Evolutionary conservation across 768 basidiomycete genomes (phyloP), one percentile per base, ranked within the genome.

Genomic region (Xerocomus brunneocitrinus): DNA sequence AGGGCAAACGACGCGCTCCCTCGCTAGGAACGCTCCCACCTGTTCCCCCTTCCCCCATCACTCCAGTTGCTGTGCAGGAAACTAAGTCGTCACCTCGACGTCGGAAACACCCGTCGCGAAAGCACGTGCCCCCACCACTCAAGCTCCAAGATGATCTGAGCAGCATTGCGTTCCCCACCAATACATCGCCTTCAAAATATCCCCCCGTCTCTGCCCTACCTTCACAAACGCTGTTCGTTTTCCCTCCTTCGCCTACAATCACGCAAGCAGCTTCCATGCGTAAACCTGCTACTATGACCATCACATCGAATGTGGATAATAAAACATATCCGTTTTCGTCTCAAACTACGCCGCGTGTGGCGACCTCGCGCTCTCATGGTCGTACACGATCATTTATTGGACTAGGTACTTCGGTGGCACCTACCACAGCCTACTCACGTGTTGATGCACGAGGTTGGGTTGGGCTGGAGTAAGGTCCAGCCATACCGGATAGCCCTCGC

Each of bases 371-470:
- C 47, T 71, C 78, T 22, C 79, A 83, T 50, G 86, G 87, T 32
- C 79, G 84, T 52, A 83, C 84, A 41, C 78, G 79, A 63, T 88
- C 87, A 40, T 87, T 89, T 59, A 88, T 91, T 66, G 84, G 85
- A 22, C 60, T 91, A 8, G 80, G 81, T 41, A 73, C 79, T 25
- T 81, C 83, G 14, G 79, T 83, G 22, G 85, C 85, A 27, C 87
- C 90, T 10, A 92, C 90, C 8, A 88, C 85, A 19, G 90, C 85
- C 4, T 86, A 87, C 58, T 89, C 89, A 13, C 85, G 84, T 59
- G 89, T 92, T 49, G 90, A 92, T 65, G 90, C 80, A 53, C 81
- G 86, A 54, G 90, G 90, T n/a, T 89, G 83, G 73, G 75, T 89
- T 53, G 86, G 82, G 28, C 61, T 82, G 45, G 74, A 79, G 61